phyloP scores from a whole-genome alignment of 148 eudicot species.

The Cornus kousa region DNA sequence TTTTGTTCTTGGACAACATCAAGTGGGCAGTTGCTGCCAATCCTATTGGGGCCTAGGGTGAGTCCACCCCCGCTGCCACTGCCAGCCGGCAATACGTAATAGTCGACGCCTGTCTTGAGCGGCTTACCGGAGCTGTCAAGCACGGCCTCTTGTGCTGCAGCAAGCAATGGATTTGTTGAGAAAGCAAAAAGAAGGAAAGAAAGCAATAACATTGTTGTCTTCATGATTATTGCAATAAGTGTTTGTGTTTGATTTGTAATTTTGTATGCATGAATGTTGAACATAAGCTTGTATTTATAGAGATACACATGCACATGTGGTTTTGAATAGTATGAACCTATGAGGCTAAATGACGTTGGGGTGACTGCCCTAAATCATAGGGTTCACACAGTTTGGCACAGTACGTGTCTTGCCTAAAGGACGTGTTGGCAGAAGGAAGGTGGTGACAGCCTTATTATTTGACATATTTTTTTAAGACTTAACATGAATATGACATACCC shows the following conservation, averaged over 20 bases:
- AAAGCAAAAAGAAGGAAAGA: conserved; percentile 1
- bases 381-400: too few species aligned
- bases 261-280: too few species aligned
- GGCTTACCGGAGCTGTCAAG: not conserved
- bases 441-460: too few species aligned
- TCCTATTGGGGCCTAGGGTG: conserved; percentile 7
- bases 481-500: too few species aligned
- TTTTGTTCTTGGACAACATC: conserved; percentile 14
- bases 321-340: too few species aligned
- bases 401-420: too few species aligned
- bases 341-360: too few species aligned
- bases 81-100: conserved; percentile 20
- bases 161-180: not conserved
- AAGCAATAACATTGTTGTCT: not conserved
- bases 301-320: too few species aligned
- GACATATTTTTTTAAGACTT: too few species aligned
- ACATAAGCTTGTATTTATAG: too few species aligned
- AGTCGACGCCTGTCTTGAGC: conserved; percentile 4
- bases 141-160: not conserved
- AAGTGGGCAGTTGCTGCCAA: conserved; percentile 19
- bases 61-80: conserved; percentile 28
- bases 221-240: not conserved
- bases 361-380: too few species aligned
- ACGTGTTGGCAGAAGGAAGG: too few species aligned
- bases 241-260: not conserved